Evolutionary conservation across 2,329 filamentous ascomycete genomes (phyloP).

Genomic region (Cordyceps cicadae): DNA sequence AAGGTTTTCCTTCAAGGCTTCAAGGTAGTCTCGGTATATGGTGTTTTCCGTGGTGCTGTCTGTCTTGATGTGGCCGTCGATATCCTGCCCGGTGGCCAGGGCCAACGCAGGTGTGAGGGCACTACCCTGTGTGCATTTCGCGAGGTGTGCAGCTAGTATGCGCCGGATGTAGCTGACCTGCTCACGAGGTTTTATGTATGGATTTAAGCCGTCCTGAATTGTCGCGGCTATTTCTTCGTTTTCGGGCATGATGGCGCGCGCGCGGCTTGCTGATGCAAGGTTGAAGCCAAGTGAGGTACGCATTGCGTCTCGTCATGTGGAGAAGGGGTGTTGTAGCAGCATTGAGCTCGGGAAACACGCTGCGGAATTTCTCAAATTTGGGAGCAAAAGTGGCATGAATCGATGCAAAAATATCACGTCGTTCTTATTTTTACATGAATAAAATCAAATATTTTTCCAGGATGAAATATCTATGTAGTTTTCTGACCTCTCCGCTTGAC

Average conservation of each 20-base stretch:
- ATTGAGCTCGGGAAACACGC: background rate
- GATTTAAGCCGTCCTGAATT: conserved; percentile 36
- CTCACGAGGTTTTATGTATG: conserved; percentile 49
- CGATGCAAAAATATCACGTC: too few relatives aligned
- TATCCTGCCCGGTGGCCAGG: conserved; percentile 33
- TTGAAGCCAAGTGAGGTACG: background rate
- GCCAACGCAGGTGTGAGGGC: conserved; percentile 38
- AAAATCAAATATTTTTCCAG: too few relatives aligned
- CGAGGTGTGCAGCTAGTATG: conserved; percentile 46
- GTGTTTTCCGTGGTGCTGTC: conserved; percentile 32
- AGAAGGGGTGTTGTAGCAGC: background rate
- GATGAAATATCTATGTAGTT: too few relatives aligned
- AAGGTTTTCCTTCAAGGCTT: conserved; percentile 44
- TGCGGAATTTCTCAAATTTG: too few relatives aligned
- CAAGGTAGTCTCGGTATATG: conserved; percentile 46
- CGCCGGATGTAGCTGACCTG: conserved; percentile 49
- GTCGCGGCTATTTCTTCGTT: conserved; percentile 26
- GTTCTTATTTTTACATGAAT: too few relatives aligned
- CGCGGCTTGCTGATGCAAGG: background rate
- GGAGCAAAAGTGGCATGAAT: too few relatives aligned
- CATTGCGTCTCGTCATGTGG: background rate
- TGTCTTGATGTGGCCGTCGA: conserved; percentile 15
- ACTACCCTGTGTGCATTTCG: conserved; percentile 34
- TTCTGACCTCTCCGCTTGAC: too few relatives aligned
- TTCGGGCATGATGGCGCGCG: conserved; percentile 21